phyloP scores from a whole-genome alignment of 148 eudicot species.

The Silene latifolia region DNA sequence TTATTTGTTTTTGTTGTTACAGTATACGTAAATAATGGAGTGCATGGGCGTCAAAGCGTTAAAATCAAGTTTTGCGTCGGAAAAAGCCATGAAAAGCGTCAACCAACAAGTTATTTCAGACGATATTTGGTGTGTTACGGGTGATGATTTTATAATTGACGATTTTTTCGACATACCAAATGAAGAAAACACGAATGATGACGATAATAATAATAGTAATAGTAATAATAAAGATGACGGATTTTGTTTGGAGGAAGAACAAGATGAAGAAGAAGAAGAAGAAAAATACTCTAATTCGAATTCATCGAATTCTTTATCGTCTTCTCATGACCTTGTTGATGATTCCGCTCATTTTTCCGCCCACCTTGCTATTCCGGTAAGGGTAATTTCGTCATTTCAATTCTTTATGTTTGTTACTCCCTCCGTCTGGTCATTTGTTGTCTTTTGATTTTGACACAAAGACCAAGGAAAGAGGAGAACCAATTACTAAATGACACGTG shows the following conservation, averaged over 20 bases:
- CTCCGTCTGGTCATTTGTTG: too few relatives aligned
- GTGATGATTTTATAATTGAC: slow-evolving; percentile 71
- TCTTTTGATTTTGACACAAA: too few relatives aligned
- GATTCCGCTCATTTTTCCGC: slow-evolving; percentile 34
- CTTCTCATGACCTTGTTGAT: slow-evolving; percentile 38
- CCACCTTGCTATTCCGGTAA: slow-evolving; percentile 65
- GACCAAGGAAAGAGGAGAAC: too few relatives aligned
- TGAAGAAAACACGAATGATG: slow-evolving; percentile 35
- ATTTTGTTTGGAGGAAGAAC: slow-evolving; percentile 13
- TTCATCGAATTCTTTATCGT: slow-evolving; percentile 32
- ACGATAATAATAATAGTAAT: neutral
- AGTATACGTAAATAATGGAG: slow-evolving; percentile 36
- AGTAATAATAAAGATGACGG: neutral
- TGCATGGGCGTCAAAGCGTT: slow-evolving; percentile 69
- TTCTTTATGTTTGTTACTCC: neutral
- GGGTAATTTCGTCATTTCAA: slow-evolving; percentile 8
- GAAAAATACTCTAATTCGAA: slow-evolving; percentile 40
- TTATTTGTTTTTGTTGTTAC: neutral
- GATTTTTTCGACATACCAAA: slow-evolving; percentile 63
- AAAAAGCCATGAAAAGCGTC: slow-evolving; percentile 37
- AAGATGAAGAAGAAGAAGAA: slow-evolving; percentile 28
- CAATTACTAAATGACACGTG: too few relatives aligned
- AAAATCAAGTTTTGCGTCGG: slow-evolving; percentile 60
- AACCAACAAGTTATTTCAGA: slow-evolving; percentile 31
- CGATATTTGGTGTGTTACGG: slow-evolving; percentile 36